Base-by-base conservation (phyloP, 345 rosid species). In the Gossypium stocksii region DNA sequence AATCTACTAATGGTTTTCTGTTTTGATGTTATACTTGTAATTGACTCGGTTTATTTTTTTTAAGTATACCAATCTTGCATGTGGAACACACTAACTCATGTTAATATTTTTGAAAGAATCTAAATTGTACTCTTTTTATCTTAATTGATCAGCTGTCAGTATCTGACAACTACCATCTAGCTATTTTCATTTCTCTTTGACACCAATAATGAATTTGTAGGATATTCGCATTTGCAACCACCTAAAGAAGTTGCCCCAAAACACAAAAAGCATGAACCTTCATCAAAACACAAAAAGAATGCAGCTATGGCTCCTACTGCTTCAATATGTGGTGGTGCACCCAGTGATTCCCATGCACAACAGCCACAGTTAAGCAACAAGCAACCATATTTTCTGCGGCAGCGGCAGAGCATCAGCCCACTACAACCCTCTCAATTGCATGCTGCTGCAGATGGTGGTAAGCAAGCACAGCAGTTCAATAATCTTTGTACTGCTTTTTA, bases 391-490 rank as follows among this genome's bases (percentile, higher is more conserved):
- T 58, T 34, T 63, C 20, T 61, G 65, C 61, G 63, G 75, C 81
- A 72, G 27, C 69, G 57, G 45, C 79, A 67, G 27, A 66, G 65
- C 25, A 25, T 59, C 23, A 72, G 76, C 64, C 65, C 27, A 14
- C n/a, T 27, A 60, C 43, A 60, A 27, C 11, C 46, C 58, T 77
- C 77, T 43, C 79, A 66, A 17, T 41, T 62, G 48, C 75, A 67
- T 34, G 66, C 52, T 67, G 76, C 66, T 62, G 70, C 62, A 75
- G 77, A 68, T 63, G 62, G 64, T 38, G 71, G 77, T 51, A 74
- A 25, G 61, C 1, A 7, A 66, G 43, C 17, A 27, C 34, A 48
- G 46, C 6, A n/a, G 49, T 61, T 63, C 41, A 38, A 19, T 4
- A 25, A 59, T 61, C 57, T 60, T 45, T 60, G 13, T 13, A 23